Evolutionary conservation across 2,329 filamentous ascomycete genomes (phyloP).

Genomic region (Pestalotiopsis sp.): DNA sequence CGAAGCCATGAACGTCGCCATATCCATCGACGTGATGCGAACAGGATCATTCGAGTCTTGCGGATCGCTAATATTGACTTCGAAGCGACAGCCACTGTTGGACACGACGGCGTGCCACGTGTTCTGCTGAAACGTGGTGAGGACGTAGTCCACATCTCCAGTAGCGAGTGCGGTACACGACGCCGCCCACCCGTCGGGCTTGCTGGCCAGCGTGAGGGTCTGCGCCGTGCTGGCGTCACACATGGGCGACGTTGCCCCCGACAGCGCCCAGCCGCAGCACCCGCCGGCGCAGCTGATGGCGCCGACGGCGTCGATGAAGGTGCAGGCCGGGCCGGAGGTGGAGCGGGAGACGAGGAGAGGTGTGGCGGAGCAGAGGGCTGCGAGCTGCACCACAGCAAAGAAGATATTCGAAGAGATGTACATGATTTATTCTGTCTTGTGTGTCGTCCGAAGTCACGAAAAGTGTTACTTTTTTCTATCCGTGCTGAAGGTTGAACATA

Average conservation of each 20-base stretch:
- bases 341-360: not conserved
- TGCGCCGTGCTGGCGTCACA: constrained; percentile 1
- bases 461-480: not conserved
- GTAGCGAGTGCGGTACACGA: not conserved
- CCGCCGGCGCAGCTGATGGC: constrained; percentile 11
- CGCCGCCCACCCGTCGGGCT: not conserved
- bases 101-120: constrained; percentile 3
- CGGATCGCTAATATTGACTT: constrained; percentile 9
- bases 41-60: constrained; percentile 5
- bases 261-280: constrained; percentile 11
- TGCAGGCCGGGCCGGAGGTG: constrained; percentile 5
- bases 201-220: not conserved
- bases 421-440: not conserved
- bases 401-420: not conserved
- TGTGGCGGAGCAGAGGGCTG: not conserved
- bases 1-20: not conserved
- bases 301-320: not conserved
- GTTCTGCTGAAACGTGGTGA: constrained; percentile 4
- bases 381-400: not conserved
- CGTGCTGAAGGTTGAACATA: not conserved
- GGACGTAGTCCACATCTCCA: not conserved
- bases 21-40: not conserved
- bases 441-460: not conserved
- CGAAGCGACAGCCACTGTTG: not conserved
- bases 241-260: not conserved